phyloP scores from a whole-genome alignment of 2,329 filamentous ascomycete species.

The Calonectria montana region DNA sequence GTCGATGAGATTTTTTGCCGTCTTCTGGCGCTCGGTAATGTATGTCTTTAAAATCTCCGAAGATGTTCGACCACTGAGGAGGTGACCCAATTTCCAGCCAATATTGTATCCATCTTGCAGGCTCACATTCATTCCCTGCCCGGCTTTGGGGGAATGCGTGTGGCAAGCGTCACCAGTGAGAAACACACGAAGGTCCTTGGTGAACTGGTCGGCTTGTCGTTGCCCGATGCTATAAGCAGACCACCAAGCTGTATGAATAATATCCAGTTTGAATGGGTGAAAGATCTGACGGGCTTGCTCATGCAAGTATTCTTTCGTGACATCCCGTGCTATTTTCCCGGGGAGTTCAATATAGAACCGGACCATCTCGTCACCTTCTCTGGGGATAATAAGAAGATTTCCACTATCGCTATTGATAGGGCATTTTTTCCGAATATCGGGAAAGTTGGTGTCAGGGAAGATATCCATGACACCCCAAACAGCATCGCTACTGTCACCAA shows the following conservation, averaged over 20 bases:
- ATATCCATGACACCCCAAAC: conserved; percentile 53
- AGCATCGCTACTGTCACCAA: conserved; percentile 65
- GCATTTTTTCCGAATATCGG: conserved; percentile 68
- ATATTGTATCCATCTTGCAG: conserved; percentile 73
- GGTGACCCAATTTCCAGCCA: conserved; percentile 63
- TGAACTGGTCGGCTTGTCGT: conserved; percentile 68
- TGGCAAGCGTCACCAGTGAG: conserved; percentile 74
- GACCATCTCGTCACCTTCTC: conserved; percentile 65
- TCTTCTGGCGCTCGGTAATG: conserved; percentile 60
- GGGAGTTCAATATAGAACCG: conserved; percentile 68
- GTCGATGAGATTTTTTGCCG: conserved; percentile 72
- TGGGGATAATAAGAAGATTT: conserved; percentile 70
- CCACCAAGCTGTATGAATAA: conserved; percentile 71
- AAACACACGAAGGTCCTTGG: conserved; percentile 69
- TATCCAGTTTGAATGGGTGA: conserved; percentile 59
- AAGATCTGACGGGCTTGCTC: conserved; percentile 62
- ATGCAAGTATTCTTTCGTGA: conserved; percentile 49
- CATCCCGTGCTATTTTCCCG: conserved; percentile 59
- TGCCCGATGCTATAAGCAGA: conserved; percentile 73
- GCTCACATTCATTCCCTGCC: conserved; percentile 77
- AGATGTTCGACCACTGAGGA: conserved; percentile 51
- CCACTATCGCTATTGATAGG: conserved; percentile 64
- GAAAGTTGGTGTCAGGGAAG: conserved; percentile 64
- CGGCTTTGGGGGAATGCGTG: conserved; percentile 68
- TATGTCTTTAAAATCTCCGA: conserved; percentile 57